phyloP scores from a whole-genome alignment of 805 yeast genomes.

The Schwanniomyces polymorphus region DNA sequence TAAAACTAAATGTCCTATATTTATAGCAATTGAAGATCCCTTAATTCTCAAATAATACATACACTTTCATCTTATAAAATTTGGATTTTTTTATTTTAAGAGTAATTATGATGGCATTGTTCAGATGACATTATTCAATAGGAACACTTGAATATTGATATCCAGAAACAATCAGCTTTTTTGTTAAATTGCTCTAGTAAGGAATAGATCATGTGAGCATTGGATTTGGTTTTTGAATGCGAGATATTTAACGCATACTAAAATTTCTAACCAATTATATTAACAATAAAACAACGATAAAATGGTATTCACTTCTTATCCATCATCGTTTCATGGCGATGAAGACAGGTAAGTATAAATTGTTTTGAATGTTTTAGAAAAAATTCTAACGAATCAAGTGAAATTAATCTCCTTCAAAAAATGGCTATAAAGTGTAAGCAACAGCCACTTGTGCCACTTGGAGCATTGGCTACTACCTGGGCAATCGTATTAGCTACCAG shows the following conservation, averaged over 20 bases:
- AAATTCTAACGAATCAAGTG: conserved; percentile 25
- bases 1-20: no score
- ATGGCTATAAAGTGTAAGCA: conserved; percentile 66
- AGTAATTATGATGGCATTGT: no score
- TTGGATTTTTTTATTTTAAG: no score
- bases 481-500: conserved; percentile 80
- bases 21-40: no score
- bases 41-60: no score
- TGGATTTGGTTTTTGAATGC: no score
- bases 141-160: no score
- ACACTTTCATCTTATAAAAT: no score
- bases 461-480: conserved; percentile 72
- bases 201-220: no score
- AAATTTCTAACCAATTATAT: not conserved
- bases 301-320: conserved; percentile 26
- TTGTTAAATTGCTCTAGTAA: no score
- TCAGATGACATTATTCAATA: no score
- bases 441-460: conserved; percentile 89
- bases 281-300: not conserved
- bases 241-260: not conserved
- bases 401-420: conserved; percentile 51
- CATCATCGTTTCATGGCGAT: conserved; percentile 50
- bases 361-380: not conserved
- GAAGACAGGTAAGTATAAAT: conserved; percentile 47
- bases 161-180: no score